Conservation (phyloP, 2,329 filamentous ascomycete genomes). For the Fusarium secorum region DNA sequence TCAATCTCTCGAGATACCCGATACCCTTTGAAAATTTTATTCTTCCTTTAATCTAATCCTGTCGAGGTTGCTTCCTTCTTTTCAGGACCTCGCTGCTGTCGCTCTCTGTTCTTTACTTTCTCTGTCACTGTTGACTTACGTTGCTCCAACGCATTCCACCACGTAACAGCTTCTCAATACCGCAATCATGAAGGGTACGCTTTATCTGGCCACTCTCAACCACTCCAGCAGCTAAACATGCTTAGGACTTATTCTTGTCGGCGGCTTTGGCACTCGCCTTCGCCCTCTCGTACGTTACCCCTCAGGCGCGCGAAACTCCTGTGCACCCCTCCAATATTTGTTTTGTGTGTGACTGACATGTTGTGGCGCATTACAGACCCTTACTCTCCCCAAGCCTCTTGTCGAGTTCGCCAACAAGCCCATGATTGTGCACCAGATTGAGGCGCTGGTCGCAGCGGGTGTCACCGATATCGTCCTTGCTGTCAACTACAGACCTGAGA, state of each 20-base stretch:
- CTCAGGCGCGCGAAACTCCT: slow-evolving; percentile 19
- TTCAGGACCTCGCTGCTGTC: slow-evolving; percentile 36
- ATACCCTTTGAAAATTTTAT: slow-evolving; percentile 15
- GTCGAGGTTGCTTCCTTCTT: slow-evolving; percentile 37
- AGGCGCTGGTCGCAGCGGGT: slow-evolving; percentile 89
- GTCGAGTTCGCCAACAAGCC: slow-evolving; percentile 99
- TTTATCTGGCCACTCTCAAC: background rate
- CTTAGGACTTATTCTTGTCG: slow-evolving; percentile 97
- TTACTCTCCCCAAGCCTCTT: slow-evolving; percentile 95
- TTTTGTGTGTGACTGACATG: slow-evolving; percentile 33
- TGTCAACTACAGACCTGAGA: slow-evolving; percentile 97
- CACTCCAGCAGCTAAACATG: slow-evolving; percentile 28
- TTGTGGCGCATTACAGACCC: slow-evolving; percentile 67
- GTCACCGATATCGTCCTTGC: slow-evolving; percentile 98
- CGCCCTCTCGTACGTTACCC: slow-evolving; percentile 82
- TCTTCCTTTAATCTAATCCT: slow-evolving; percentile 38
- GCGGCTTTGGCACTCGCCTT: slow-evolving; percentile 97
- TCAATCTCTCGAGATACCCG: slow-evolving; percentile 35
- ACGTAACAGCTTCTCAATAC: slow-evolving; percentile 32
- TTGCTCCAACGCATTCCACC: slow-evolving; percentile 29
- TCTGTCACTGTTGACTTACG: slow-evolving; percentile 23
- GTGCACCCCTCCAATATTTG: slow-evolving; percentile 8
- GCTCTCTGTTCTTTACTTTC: slow-evolving; percentile 35
- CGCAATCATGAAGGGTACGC: slow-evolving; percentile 51
- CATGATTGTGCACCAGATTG: slow-evolving; percentile 98